These are phyloP conservation scores for Beta macrorhiza DNA, from an alignment of 179 eudicot genomes.

Conservation along the genomic window DNA sequence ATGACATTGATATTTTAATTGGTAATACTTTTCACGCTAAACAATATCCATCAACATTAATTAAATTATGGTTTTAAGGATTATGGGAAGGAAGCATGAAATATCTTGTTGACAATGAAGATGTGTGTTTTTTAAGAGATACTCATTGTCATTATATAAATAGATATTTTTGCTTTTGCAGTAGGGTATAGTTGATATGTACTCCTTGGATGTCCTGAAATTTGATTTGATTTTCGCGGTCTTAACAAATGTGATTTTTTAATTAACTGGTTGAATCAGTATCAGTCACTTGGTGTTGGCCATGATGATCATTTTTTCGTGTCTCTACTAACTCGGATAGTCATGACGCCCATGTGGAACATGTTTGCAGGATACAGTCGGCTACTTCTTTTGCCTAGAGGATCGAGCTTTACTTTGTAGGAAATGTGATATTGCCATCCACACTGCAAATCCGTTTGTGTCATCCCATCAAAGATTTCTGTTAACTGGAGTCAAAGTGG, in stretches of 20 bases:
- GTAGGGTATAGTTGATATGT: not conserved
- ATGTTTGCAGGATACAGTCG: slow-evolving; percentile 66
- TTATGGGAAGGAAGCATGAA: not conserved
- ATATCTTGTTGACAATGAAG: not conserved
- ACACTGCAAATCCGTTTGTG: slow-evolving; percentile 58
- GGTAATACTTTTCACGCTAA: not conserved
- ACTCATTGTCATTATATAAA: not conserved
- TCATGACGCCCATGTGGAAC: not conserved
- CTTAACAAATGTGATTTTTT: not conserved
- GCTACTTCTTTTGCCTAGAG: slow-evolving; percentile 88
- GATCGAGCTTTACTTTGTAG: slow-evolving; percentile 85
- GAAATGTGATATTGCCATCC: slow-evolving; percentile 84
- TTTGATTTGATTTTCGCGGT: not conserved
- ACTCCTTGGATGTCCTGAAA: not conserved
- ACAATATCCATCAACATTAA: not conserved
- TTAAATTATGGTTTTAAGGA: not conserved
- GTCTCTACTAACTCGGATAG: not conserved
- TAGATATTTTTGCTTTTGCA: not conserved
- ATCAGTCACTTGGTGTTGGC: not conserved
- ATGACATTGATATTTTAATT: not conserved
- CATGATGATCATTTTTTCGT: not conserved
- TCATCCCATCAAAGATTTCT: slow-evolving; percentile 74
- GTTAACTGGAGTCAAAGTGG: slow-evolving; percentile 85
- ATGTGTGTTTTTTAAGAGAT: not conserved
- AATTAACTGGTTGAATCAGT: not conserved